Conservation (phyloP, 331 rosid species). For the Malus hybrid region DNA sequence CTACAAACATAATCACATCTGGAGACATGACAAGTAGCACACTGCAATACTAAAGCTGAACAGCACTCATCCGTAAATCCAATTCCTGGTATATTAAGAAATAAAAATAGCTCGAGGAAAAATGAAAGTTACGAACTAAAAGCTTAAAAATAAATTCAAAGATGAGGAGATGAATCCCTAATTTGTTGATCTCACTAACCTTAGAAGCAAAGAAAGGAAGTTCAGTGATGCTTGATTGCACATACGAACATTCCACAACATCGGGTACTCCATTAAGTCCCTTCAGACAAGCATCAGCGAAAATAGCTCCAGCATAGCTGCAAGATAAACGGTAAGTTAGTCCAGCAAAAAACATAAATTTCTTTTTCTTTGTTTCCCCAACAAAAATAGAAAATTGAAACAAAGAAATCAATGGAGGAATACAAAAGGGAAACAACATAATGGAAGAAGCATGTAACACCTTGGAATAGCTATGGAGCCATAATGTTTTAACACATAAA, state of each 20-base stretch:
- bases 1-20: not conserved
- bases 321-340: conserved; percentile 18
- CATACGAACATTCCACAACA: conserved; percentile 90
- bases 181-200: conserved; percentile 30
- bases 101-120: not conserved
- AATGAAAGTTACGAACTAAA: not conserved
- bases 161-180: not conserved
- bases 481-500: not conserved
- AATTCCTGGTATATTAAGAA: not conserved
- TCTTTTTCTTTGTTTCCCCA: not conserved
- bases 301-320: conserved; percentile 95
- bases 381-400: not conserved
- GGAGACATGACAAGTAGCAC: not conserved
- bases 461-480: not conserved
- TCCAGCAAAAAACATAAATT: not conserved
- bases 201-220: conserved; percentile 98
- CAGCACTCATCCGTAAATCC: not conserved
- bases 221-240: conserved; percentile 78
- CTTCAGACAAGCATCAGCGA: conserved; percentile 96
- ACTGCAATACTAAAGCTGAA: not conserved
- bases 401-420: not conserved
- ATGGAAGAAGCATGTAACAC: not conserved
- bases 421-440: not conserved
- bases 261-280: conserved; percentile 98
- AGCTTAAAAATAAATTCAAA: not conserved